Evolutionary conservation across 768 basidiomycete genomes (phyloP).

Genomic region (Lactarius pseudohatsudake): DNA sequence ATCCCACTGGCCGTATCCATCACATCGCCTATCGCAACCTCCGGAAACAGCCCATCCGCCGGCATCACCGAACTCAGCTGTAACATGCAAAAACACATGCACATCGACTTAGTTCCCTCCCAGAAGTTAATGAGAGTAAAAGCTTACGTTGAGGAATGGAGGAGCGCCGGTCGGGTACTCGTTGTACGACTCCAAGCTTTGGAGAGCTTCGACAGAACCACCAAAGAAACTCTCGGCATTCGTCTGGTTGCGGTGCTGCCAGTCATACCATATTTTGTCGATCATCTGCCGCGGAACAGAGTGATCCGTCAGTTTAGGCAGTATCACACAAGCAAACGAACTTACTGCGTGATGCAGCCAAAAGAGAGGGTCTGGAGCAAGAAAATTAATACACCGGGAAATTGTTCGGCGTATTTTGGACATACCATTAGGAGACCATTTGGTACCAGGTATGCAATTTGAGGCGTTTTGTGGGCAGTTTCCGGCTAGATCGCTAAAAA

Average conservation of each 20-base stretch:
- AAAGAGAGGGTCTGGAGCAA: constrained; percentile 38
- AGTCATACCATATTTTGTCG: constrained; percentile 41
- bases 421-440: constrained; percentile 38
- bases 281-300: constrained; percentile 34
- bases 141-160: constrained; percentile 32
- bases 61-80: constrained; percentile 35
- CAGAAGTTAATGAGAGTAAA: neutral
- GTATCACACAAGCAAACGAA: neutral
- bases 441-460: constrained; percentile 33
- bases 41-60: constrained; percentile 33
- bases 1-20: constrained; percentile 36
- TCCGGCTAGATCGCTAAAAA: constrained; percentile 34
- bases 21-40: constrained; percentile 33
- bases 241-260: constrained; percentile 34
- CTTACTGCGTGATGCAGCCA: constrained; percentile 40
- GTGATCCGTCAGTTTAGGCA: too few relatives aligned
- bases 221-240: constrained; percentile 36
- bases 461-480: constrained; percentile 34
- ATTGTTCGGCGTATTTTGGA: neutral
- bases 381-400: neutral
- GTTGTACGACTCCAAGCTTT: constrained; percentile 29
- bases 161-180: constrained; percentile 34
- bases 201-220: constrained; percentile 35
- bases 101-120: neutral
- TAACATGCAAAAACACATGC: too few relatives aligned